Percentiles rank a stretch among this genome's conserved stretches.
phyloP scores from a whole-genome alignment of 2,329 filamentous ascomycete genomes.

The Ascochyta fabae region DNA sequence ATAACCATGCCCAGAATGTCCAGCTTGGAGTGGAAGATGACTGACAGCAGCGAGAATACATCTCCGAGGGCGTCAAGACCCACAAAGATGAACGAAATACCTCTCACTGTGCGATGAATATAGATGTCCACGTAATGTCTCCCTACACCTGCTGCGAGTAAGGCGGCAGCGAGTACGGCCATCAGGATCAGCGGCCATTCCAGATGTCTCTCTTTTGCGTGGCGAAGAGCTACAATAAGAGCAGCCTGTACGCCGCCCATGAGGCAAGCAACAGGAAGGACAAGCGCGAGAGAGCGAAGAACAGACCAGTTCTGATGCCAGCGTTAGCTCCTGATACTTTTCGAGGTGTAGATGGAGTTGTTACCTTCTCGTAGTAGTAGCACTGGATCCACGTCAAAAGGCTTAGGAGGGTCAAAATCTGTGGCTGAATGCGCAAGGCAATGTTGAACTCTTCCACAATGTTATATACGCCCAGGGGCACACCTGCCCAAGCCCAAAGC shows the following conservation, averaged over 20 bases:
- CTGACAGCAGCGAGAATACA: constrained; percentile 68
- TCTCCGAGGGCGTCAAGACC: constrained; percentile 73
- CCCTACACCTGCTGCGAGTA: constrained; percentile 70
- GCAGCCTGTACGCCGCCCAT: constrained; percentile 67
- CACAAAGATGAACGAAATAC: constrained; percentile 76
- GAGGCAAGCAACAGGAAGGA: constrained; percentile 59
- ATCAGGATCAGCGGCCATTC: constrained; percentile 71
- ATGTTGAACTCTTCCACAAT: constrained; percentile 62
- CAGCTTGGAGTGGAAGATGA: constrained; percentile 65
- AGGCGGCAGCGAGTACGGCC: constrained; percentile 68
- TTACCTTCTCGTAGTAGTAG: constrained; percentile 58
- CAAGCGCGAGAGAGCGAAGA: constrained; percentile 56
- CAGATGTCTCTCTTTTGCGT: constrained; percentile 52
- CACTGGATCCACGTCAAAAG: constrained; percentile 63
- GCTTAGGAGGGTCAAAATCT: constrained; percentile 61
- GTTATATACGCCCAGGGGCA: constrained; percentile 69
- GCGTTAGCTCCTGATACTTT: neutral
- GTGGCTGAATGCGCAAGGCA: constrained; percentile 62
- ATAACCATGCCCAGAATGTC: constrained; percentile 70
- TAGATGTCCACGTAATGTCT: constrained; percentile 75
- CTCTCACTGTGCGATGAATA: constrained; percentile 68
- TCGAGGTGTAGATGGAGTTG: neutral
- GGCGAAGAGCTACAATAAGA: constrained; percentile 63
- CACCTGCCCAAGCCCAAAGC: constrained; percentile 71
- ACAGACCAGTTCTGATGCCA: constrained; percentile 59